Base-by-base conservation (phyloP, 371 early-diverging fungal genomes). In the Lichtheimia hyalospora region DNA sequence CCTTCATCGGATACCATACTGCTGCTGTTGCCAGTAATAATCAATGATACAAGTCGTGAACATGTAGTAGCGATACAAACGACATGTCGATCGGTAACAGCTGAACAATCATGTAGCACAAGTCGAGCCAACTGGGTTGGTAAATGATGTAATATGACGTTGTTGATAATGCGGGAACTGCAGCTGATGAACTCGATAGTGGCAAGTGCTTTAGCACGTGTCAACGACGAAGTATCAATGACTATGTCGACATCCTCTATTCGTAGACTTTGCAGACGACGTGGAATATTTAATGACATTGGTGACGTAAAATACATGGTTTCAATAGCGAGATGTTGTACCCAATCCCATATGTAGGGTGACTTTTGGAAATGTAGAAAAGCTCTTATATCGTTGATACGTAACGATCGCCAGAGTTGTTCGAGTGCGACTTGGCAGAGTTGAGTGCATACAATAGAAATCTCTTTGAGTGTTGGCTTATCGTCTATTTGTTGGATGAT, bases 41-140 rank as follows among this genome's bases (percentile, higher is more conserved):
- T 12, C 18, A 46, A 21, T 5, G n/a, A 21, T n/a, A 46, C 12
- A 1, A 46, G 46, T 5, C 3, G 46, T 18, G n/a, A 21, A 2
- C 46, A 46, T 46, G n/a, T 5, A 2, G 13, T 8, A 46, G 46
- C 46, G 6, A 46, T 10, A 46, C 6, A 10, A 21, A 21, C 6
- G 18, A 46, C n/a, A 46, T 46, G 46, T 21, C 46, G 46, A 46
- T 46, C 46, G 46, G n/a, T 46, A 18, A 46, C 46, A 34, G 34
- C 34, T 46, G 46, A 16, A 46, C 46, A 46, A 21, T 46, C 46
- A 21, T 46, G 46, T n/a, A 46, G 46, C n/a, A 46, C 46, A 46
- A 46, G 46, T 14, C 46, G 46, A 5, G 21, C 21, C 46, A 46
- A 46, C 21, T n/a, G 4, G n/a, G n/a, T 2, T n/a, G 46, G 46